Base-by-base conservation (phyloP, 2,329 filamentous ascomycete genomes). In the Exophiala bonariae region DNA sequence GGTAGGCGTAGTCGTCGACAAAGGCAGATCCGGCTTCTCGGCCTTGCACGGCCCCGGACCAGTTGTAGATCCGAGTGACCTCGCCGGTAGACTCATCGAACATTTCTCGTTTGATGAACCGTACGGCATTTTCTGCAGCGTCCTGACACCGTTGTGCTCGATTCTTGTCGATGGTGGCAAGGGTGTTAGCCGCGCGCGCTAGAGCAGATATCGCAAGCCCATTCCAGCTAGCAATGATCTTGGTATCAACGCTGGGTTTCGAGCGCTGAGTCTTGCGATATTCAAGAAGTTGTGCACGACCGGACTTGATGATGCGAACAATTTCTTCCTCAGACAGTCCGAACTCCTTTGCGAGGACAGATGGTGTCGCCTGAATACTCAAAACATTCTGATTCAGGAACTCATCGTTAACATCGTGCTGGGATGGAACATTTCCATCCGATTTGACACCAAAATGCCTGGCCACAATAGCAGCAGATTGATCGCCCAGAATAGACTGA, bases 371-470 rank as follows among this genome's bases (percentile, higher is more conserved):
- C 28, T 80, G 80, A 19, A 95, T 78, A 30, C 83, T 82, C 2
- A 96, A 70, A 4, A 96, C 90, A 62, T 97, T 99, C 64, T 95
- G 89, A 60, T 92, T 90, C 61, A 95, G 85, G 50, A 97, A 92
- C 62, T 97, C 92, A 63, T 97, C 92, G 60, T 95, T 87, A 0
- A 88, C 85, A 62, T 99, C 93, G 58, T 92, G 83, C 45, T 85
- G 81, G 3, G 85, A 82, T 26, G 84, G 80, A 1, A 99, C 85
- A 60, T 99, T 97, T 35, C 93, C 93, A 57, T 95, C 83, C 32
- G 87, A 78, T 23, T 81, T 79, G 11, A 96, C 85, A 50, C 88
- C 87, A 82, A 89, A 97, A 66, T 96, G 89, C 3, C 82, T 82
- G 1, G 89, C 88, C 22, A 88, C 83, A 13, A 96, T 80, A 2